A percentile compares a stretch with the other conserved stretches of the same genome.
Evolutionary conservation across 1,284 basidiomycete genomes (phyloP).

Genomic region (Sphagnurus paluster): DNA sequence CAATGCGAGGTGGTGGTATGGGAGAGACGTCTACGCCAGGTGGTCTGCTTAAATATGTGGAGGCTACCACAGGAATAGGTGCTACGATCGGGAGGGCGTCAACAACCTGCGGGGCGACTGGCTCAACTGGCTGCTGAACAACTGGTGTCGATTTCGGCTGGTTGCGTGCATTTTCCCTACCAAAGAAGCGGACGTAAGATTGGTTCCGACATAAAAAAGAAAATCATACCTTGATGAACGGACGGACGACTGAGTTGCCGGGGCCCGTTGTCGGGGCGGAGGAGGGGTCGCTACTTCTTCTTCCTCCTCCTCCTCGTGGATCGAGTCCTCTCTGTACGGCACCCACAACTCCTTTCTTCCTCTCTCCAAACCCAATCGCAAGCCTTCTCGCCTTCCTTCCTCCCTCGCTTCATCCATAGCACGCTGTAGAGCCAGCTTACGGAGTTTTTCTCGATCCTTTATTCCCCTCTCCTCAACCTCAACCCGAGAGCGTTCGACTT

Average conservation of each 20-base stretch:
- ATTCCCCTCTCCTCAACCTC: conserved; percentile 37
- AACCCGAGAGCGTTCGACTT: conserved; percentile 35
- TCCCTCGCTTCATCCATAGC: conserved; percentile 39
- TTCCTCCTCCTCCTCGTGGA: neutral
- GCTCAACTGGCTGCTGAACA: neutral
- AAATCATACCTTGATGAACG: neutral
- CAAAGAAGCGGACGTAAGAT: no score
- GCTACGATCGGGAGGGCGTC: neutral
- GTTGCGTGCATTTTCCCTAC: conserved; percentile 9
- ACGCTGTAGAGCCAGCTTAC: conserved; percentile 34
- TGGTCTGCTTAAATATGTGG: conserved; percentile 3
- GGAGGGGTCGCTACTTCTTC: neutral
- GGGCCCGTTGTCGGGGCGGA: neutral
- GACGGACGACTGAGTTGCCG: neutral
- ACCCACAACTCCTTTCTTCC: conserved; percentile 27
- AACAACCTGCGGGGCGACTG: neutral
- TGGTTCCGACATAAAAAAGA: no score
- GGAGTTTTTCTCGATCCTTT: conserved; percentile 32
- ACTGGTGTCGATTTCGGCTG: neutral
- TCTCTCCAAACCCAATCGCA: conserved; percentile 36
- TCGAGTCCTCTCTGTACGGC: neutral
- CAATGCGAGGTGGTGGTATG: conserved; percentile 2
- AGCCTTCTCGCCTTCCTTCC: conserved; percentile 40
- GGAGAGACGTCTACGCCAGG: no score
- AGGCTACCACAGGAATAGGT: neutral